These are phyloP conservation scores for Saccharomyces hybrid DNA, from an alignment of 1,139 yeast genomes.

Conservation along the genomic window DNA sequence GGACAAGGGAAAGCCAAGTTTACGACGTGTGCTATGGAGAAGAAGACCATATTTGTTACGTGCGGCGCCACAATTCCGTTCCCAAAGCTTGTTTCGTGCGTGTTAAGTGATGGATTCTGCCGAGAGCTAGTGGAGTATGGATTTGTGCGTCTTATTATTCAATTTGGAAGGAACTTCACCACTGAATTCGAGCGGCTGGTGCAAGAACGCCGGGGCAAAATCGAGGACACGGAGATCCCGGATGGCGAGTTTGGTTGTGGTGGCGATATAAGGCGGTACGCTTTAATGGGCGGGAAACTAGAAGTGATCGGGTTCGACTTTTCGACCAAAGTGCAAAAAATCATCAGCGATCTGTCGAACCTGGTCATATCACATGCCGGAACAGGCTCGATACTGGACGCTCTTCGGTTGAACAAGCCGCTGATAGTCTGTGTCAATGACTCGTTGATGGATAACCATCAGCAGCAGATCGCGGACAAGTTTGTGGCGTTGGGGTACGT, in stretches of 20 bases:
- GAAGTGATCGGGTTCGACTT: constrained; percentile 44
- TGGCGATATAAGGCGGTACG: constrained; percentile 9
- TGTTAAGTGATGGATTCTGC: constrained; percentile 37
- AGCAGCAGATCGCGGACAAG: constrained; percentile 63
- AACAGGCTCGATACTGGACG: constrained; percentile 84
- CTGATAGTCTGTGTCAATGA: constrained; percentile 68
- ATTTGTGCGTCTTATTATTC: constrained; percentile 44
- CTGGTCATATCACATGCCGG: constrained; percentile 86
- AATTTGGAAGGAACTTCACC: constrained; percentile 52
- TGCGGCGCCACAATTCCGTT: constrained; percentile 88
- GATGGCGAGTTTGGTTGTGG: constrained; percentile 8
- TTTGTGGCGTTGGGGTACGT: constrained; percentile 38
- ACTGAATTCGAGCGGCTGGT: constrained; percentile 25
- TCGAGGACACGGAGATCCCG: not conserved
- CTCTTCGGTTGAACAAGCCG: constrained; percentile 48
- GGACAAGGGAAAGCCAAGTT: not conserved
- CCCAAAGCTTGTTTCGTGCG: constrained; percentile 41
- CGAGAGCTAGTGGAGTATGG: constrained; percentile 32
- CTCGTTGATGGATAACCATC: constrained; percentile 78
- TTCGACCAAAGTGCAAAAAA: constrained; percentile 35
- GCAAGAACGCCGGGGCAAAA: not conserved
- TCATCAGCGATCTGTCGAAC: constrained; percentile 39
- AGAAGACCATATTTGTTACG: constrained; percentile 45
- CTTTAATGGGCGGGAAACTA: constrained; percentile 12
- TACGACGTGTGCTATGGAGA: not conserved